phyloP scores from a whole-genome alignment of 176 grass and related monocot genomes.

The Secale cereale region DNA sequence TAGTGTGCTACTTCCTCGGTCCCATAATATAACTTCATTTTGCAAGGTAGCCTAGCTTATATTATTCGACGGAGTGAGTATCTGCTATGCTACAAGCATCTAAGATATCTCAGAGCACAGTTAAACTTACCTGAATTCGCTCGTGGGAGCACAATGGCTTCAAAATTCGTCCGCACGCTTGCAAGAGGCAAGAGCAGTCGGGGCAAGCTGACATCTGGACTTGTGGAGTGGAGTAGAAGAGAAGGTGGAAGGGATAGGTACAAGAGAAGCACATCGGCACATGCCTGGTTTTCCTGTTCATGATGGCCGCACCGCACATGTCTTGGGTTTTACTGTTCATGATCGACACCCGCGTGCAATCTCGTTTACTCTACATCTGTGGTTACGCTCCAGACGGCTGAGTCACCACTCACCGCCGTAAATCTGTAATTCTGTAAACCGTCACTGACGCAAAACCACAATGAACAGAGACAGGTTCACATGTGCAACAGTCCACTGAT shows the following conservation, averaged over 20 bases:
- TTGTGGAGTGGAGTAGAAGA: not conserved
- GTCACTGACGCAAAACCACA: not conserved
- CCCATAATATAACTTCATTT: no score
- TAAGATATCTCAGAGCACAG: not conserved
- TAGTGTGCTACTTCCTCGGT: no score
- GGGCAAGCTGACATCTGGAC: not conserved
- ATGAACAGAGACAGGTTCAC: not conserved
- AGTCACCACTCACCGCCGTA: no score
- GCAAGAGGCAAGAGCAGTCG: no score
- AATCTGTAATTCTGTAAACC: not conserved
- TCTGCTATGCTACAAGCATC: no score
- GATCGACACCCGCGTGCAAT: not conserved
- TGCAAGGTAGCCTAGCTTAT: no score
- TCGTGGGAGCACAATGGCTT: not conserved
- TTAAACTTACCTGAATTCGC: not conserved
- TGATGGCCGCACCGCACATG: not conserved
- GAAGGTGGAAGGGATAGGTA: not conserved
- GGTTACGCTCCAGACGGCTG: no score
- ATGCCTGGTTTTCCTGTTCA: not conserved
- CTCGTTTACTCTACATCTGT: not conserved
- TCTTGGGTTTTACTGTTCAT: not conserved
- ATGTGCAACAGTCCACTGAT: not conserved
- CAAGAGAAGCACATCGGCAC: not conserved
- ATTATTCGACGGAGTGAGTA: no score
- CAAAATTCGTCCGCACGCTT: not conserved